Evolutionary conservation across 805 yeast species (phyloP).

Genomic region (Teunomyces cretensis): DNA sequence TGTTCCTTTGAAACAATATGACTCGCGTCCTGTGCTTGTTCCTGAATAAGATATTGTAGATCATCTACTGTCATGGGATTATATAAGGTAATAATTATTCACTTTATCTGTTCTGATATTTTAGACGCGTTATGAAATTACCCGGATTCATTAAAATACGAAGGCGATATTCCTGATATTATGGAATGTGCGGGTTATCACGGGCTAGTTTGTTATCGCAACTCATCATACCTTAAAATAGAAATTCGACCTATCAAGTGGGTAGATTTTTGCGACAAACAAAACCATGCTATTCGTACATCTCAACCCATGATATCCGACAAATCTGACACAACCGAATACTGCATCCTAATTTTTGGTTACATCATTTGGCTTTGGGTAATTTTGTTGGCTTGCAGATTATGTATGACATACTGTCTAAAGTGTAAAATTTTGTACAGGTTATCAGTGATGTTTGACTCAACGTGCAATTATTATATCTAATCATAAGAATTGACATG

Average conservation of each 20-base stretch:
- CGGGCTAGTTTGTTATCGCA: too few species aligned
- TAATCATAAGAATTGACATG: neutral
- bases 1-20: conserved; percentile 26
- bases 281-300: neutral
- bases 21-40: neutral
- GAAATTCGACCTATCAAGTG: too few species aligned
- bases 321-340: neutral
- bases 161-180: neutral
- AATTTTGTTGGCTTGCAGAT: conserved; percentile 2
- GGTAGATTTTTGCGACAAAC: too few species aligned
- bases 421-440: conserved; percentile 6
- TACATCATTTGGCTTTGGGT: neutral
- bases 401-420: neutral
- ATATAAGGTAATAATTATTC: too few species aligned
- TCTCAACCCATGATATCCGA: neutral
- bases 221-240: too few species aligned
- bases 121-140: neutral
- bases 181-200: too few species aligned
- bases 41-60: conserved; percentile 2
- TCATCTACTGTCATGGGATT: conserved; percentile 3
- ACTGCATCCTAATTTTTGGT: neutral
- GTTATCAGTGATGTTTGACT: conserved; percentile 7
- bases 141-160: neutral
- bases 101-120: neutral
- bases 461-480: conserved; percentile 4